Conservation (phyloP, 2,329 filamentous ascomycete species). For the Pyrenochaeta sp. region DNA sequence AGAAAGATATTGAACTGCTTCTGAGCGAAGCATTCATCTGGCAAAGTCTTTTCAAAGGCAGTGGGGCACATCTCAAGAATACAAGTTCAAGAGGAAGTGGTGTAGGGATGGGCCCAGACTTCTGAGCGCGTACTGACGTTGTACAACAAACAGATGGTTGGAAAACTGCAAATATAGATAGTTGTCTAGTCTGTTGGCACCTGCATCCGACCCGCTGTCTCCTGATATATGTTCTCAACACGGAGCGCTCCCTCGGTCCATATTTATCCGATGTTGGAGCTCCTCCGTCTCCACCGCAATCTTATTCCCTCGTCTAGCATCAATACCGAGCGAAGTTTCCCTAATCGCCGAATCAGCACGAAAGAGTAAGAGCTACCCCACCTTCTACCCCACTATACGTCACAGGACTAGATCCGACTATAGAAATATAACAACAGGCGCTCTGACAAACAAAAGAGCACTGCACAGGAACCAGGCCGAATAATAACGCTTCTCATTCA, state of each 20-base stretch:
- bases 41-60: conserved; percentile 97
- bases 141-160: conserved; percentile 13
- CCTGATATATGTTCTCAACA: neutral
- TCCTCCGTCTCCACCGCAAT: neutral
- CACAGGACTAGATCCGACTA: conserved; percentile 14
- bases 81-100: conserved; percentile 44
- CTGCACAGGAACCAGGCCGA: neutral
- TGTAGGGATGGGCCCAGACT: conserved; percentile 51
- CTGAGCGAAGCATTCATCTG: conserved; percentile 98
- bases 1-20: conserved; percentile 96
- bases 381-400: conserved; percentile 32
- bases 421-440: neutral
- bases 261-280: neutral
- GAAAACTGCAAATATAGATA: conserved; percentile 12
- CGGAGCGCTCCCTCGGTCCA: neutral
- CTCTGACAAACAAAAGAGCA: neutral
- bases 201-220: neutral
- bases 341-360: conserved; percentile 8
- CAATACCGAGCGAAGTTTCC: neutral
- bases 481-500: neutral
- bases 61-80: conserved; percentile 78
- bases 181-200: neutral
- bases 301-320: neutral
- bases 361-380: conserved; percentile 26
- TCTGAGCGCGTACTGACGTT: conserved; percentile 25